phyloP scores from a whole-genome alignment of 2,329 filamentous ascomycete genomes.

The Ophiosphaerella narmari region DNA sequence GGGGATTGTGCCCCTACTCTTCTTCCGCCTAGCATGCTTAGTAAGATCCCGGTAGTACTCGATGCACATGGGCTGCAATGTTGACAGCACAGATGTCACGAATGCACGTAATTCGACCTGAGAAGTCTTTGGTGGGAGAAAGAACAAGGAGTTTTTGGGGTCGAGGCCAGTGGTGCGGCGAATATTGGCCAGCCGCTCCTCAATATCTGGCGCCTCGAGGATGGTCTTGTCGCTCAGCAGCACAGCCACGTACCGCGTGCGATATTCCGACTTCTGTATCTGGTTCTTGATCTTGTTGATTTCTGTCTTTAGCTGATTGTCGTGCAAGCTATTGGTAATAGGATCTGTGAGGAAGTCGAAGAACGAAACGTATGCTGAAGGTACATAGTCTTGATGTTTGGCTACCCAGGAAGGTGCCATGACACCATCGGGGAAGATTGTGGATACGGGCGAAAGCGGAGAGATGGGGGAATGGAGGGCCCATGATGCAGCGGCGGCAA shows the following conservation, averaged over 20 bases:
- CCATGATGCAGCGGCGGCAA: conserved; percentile 50
- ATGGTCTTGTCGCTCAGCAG: conserved; percentile 74
- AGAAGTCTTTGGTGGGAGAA: conserved; percentile 75
- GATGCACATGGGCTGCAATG: conserved; percentile 73
- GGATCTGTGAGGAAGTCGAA: conserved; percentile 76
- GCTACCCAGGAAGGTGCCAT: conserved; percentile 80
- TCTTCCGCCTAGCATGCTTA: conserved; percentile 89
- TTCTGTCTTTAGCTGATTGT: conserved; percentile 86
- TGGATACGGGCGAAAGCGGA: conserved; percentile 80
- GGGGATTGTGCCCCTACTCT: conserved; percentile 75
- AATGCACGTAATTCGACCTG: conserved; percentile 73
- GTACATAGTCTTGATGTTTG: conserved; percentile 86
- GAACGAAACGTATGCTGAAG: conserved; percentile 79
- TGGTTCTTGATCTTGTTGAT: conserved; percentile 76
- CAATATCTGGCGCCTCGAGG: conserved; percentile 62
- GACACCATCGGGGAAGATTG: conserved; percentile 86
- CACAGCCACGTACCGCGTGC: conserved; percentile 75
- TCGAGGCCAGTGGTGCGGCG: conserved; percentile 80
- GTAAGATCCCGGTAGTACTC: conserved; percentile 95
- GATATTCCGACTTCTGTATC: conserved; percentile 73
- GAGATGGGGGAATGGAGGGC: conserved; percentile 90
- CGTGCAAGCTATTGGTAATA: conserved; percentile 75
- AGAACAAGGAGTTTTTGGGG: conserved; percentile 78
- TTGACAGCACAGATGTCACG: conserved; percentile 71
- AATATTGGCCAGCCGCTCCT: conserved; percentile 79